phyloP scores from a whole-genome alignment of 805 yeast genomes.

The Saturnispora zaruensis region DNA sequence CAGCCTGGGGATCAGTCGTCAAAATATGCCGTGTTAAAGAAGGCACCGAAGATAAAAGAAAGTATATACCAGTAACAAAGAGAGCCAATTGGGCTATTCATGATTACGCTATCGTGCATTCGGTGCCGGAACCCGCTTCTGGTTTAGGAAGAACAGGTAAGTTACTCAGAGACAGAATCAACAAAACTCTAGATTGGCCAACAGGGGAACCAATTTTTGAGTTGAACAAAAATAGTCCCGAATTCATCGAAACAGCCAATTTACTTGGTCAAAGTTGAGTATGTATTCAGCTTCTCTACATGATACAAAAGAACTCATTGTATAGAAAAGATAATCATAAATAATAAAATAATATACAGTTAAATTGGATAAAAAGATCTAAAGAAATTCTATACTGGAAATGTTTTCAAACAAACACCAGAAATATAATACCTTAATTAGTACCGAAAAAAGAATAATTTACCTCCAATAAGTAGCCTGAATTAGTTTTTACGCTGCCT shows the following conservation, averaged over 20 bases:
- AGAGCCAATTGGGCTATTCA: slow-evolving; percentile 11
- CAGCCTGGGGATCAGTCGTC: slow-evolving; percentile 20
- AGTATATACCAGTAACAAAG: slow-evolving; percentile 7
- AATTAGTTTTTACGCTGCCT: not conserved
- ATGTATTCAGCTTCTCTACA: not conserved
- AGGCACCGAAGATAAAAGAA: not conserved
- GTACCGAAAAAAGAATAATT: not conserved
- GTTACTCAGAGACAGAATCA: slow-evolving; percentile 12
- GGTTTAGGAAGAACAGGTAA: slow-evolving; percentile 11
- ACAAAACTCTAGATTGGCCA: slow-evolving; percentile 17
- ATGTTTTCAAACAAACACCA: not conserved
- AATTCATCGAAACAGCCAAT: slow-evolving; percentile 16
- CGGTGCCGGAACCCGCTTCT: slow-evolving; percentile 14
- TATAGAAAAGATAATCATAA: not conserved
- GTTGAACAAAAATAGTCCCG: slow-evolving; percentile 10
- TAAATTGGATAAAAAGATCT: not conserved
- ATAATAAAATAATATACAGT: not conserved
- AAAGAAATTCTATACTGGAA: not conserved
- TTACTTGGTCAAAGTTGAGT: not conserved
- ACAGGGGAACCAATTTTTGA: slow-evolving; percentile 9
- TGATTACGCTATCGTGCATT: slow-evolving; percentile 20
- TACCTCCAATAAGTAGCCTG: not conserved
- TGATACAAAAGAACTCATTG: not conserved
- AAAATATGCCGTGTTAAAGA: slow-evolving; percentile 13
- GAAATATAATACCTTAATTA: not conserved